phyloP scores from a whole-genome alignment of 352 stramenopile genomes.

The Aphanomyces stellatus region DNA sequence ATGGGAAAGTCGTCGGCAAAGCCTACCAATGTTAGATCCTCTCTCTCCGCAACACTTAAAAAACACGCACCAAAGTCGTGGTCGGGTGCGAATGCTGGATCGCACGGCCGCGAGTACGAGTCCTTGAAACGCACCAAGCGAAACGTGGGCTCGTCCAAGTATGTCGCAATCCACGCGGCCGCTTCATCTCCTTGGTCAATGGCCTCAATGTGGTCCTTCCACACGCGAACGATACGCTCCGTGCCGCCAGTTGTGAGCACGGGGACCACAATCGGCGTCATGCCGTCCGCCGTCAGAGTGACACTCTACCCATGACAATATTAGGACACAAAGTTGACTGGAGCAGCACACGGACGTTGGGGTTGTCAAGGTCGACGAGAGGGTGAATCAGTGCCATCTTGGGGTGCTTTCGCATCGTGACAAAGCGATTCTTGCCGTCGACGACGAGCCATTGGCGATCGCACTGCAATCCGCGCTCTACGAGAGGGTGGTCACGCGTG shows the following conservation, averaged over 20 bases:
- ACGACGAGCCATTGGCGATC: constrained; percentile 77
- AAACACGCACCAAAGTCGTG: constrained; percentile 32
- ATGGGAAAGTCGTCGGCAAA: constrained; percentile 79
- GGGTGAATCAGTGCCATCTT: constrained; percentile 56
- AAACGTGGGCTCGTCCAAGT: constrained; percentile 29
- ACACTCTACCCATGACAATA: constrained; percentile 32
- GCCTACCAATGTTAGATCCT: constrained; percentile 19
- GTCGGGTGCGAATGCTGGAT: constrained; percentile 49
- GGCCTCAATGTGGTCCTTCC: constrained; percentile 38
- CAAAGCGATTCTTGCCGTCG: constrained; percentile 51
- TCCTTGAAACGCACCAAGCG: constrained; percentile 55
- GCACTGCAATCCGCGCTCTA: constrained; percentile 46
- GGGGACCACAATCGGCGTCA: constrained; percentile 50
- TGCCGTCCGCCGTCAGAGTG: constrained; percentile 35
- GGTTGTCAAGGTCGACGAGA: constrained; percentile 35
- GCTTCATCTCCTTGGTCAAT: constrained; percentile 57
- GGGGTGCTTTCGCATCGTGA: constrained; percentile 54
- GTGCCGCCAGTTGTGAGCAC: constrained; percentile 27
- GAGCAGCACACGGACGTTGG: not conserved
- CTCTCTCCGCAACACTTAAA: not conserved
- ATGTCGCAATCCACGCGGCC: constrained; percentile 51
- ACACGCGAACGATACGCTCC: constrained; percentile 42
- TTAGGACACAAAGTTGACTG: not conserved
- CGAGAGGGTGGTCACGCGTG: not conserved
- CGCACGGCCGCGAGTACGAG: constrained; percentile 42